Evolutionary conservation across 805 yeast species (phyloP).

Genomic region (Saccharomyces eubayanus): DNA sequence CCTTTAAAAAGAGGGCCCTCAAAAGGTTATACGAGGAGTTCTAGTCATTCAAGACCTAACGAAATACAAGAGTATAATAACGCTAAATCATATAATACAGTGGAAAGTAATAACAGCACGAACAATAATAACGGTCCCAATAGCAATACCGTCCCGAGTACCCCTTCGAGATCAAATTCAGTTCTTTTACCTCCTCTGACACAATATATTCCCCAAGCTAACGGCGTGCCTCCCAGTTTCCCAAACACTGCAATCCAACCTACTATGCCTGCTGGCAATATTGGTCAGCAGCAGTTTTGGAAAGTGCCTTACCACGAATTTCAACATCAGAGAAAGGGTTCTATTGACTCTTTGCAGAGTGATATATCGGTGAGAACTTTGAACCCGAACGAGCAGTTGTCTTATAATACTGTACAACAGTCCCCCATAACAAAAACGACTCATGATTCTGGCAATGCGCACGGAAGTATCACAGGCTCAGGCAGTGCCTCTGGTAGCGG

Average conservation of each 20-base stretch:
- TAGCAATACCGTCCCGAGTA: conserved; percentile 3
- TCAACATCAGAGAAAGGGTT: conserved; percentile 25
- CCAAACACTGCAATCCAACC: not conserved
- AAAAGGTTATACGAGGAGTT: conserved; percentile 52
- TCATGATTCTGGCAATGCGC: conserved; percentile 1
- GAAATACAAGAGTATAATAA: not conserved
- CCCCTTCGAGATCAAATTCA: conserved; percentile 13
- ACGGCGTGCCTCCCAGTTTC: not conserved
- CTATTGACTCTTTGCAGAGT: conserved; percentile 27
- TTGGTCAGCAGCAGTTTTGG: conserved; percentile 30
- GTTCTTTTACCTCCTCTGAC: conserved; percentile 29
- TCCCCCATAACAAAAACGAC: not conserved
- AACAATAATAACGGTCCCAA: not conserved
- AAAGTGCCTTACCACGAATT: conserved; percentile 32
- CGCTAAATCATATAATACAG: not conserved
- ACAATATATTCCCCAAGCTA: conserved; percentile 20
- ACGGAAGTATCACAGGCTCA: conserved; percentile 4
- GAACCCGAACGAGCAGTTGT: conserved; percentile 15
- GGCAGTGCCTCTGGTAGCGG: conserved; percentile 4
- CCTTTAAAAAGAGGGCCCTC: conserved; percentile 77
- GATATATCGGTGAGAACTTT: conserved; percentile 21
- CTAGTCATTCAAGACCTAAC: not conserved
- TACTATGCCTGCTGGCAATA: not conserved
- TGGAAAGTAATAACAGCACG: not conserved
- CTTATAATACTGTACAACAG: conserved; percentile 9